These are phyloP conservation scores for Waltiozyma sp. DNA, from an alignment of 1,139 yeast genomes.

Conservation along the genomic window DNA sequence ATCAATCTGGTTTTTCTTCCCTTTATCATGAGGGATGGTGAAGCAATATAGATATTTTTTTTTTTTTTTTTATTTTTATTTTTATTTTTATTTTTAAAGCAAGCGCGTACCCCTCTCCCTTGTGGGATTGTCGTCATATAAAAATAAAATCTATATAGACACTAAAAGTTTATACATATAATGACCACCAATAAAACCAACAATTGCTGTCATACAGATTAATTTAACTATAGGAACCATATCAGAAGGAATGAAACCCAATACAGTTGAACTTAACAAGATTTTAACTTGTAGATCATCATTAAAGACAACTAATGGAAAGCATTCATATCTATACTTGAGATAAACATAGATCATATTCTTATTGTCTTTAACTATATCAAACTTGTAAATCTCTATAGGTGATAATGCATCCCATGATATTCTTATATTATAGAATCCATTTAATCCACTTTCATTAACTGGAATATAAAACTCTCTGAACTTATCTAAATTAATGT, in stretches of 20 bases:
- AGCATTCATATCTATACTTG: constrained; percentile 9
- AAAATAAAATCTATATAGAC: neutral
- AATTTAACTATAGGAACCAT: constrained; percentile 3
- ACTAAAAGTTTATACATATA: neutral
- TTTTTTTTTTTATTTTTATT: too few species aligned
- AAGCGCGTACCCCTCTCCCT: too few species aligned
- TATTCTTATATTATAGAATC: constrained; percentile 12
- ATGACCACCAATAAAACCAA: neutral
- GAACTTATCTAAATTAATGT: neutral
- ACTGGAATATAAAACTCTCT: neutral
- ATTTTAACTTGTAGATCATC: neutral
- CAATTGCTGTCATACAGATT: neutral
- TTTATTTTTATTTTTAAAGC: too few species aligned
- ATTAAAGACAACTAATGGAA: constrained; percentile 1
- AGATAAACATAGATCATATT: constrained; percentile 4
- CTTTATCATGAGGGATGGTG: too few species aligned
- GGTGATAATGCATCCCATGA: constrained; percentile 18
- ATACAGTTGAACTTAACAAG: constrained; percentile 4
- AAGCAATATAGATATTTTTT: too few species aligned
- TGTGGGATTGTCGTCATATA: too few species aligned
- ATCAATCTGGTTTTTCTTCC: too few species aligned
- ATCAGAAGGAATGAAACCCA: constrained; percentile 7
- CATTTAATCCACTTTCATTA: neutral
- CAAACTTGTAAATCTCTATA: constrained; percentile 6
- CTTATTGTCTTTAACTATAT: constrained; percentile 5